phyloP scores from a whole-genome alignment of 2,329 filamentous ascomycete species.

The Tetracladium maxilliforme region DNA sequence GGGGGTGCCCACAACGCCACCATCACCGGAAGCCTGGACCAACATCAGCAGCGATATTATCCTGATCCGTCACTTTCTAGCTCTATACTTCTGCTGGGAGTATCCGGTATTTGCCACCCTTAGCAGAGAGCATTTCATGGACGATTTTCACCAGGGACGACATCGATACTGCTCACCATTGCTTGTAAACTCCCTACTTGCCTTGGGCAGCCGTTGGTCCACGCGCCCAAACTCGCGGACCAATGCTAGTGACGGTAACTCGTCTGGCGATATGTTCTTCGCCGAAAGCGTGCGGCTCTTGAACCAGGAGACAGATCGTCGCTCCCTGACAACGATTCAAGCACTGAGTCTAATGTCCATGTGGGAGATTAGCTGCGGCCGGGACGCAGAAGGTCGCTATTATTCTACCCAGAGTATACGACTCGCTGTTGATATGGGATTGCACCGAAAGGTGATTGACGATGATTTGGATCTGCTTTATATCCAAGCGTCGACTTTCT shows the following conservation, averaged over 20 bases:
- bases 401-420: conserved; percentile 60
- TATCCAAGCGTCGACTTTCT: too few relatives aligned
- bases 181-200: too few relatives aligned
- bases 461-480: too few relatives aligned
- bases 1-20: too few relatives aligned
- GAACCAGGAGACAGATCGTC: conserved; percentile 40
- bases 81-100: conserved; percentile 61
- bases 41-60: conserved; percentile 38
- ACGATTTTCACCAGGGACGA: too few relatives aligned
- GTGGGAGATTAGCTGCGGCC: conserved; percentile 56
- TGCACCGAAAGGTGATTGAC: conserved; percentile 33
- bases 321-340: conserved; percentile 57
- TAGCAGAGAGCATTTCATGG: too few relatives aligned
- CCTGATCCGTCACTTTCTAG: conserved; percentile 48
- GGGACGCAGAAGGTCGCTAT: conserved; percentile 60
- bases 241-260: conserved; percentile 50
- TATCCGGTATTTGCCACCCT: conserved; percentile 63
- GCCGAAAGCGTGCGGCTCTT: conserved; percentile 50
- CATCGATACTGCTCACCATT: too few relatives aligned
- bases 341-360: conserved; percentile 65
- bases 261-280: conserved; percentile 62
- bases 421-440: conserved; percentile 56
- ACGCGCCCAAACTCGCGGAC: conserved; percentile 44
- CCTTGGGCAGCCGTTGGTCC: conserved; percentile 57
- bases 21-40: too few relatives aligned